Conservation (phyloP, 495 filamentous ascomycete genomes). For the Cercophora scortea region DNA sequence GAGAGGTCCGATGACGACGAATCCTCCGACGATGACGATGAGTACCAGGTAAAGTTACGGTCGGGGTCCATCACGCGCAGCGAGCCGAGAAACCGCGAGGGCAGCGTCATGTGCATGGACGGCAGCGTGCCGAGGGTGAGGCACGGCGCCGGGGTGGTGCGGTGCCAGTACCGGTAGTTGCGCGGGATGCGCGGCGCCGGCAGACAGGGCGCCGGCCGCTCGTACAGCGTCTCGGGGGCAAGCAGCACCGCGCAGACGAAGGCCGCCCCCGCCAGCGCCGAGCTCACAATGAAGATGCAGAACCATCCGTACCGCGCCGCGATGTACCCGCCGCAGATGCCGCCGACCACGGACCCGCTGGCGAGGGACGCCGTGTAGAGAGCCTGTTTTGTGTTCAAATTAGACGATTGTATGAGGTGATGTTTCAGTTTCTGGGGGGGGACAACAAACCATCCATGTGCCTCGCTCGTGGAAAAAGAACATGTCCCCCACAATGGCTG, state of each 20-base stretch:
- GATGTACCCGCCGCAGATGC: constrained; percentile 43
- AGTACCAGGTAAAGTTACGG: constrained; percentile 10
- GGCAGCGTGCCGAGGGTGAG: constrained; percentile 17
- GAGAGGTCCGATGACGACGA: constrained; percentile 13
- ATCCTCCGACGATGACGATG: constrained; percentile 9
- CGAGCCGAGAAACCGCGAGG: constrained; percentile 12
- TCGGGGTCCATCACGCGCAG: background rate
- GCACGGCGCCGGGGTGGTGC: constrained; percentile 6
- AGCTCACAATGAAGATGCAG: constrained; percentile 36
- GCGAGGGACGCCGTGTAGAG: constrained; percentile 46
- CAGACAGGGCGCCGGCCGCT: constrained; percentile 16
- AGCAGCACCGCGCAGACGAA: constrained; percentile 33
- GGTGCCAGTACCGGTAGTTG: constrained; percentile 6
- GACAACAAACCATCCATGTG: constrained; percentile 35
- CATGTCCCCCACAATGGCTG: constrained; percentile 46
- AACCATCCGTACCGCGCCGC: constrained; percentile 32
- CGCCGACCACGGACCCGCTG: constrained; percentile 39
- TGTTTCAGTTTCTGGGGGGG: background rate
- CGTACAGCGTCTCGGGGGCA: constrained; percentile 49
- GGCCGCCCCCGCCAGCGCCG: constrained; percentile 26
- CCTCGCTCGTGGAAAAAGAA: constrained; percentile 46
- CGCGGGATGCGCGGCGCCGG: constrained; percentile 12
- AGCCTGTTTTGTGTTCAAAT: constrained; percentile 17
- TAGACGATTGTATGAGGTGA: background rate
- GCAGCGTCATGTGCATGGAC: constrained; percentile 19